A percentile compares a stretch with the other conserved stretches of the same genome.
Conservation (phyloP, 768 basidiomycete species). For the Lactarius hatsudake region DNA sequence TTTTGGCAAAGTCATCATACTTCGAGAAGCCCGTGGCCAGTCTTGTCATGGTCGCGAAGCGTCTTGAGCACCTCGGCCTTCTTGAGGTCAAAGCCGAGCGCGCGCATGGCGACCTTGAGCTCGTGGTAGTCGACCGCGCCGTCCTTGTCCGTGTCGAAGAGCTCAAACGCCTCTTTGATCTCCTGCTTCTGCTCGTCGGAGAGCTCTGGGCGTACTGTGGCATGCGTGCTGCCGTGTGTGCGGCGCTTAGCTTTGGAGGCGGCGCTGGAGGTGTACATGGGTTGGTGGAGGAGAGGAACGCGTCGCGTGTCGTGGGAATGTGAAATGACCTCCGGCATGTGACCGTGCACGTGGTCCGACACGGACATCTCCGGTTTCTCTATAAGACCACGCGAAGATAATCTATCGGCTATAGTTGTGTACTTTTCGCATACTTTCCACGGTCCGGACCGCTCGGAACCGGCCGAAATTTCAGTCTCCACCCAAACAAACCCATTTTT, state of each 20-base stretch:
- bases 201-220: slow-evolving; percentile 77
- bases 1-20: slow-evolving; percentile 90
- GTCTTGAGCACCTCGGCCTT: slow-evolving; percentile 97
- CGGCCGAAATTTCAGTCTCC: too few relatives aligned
- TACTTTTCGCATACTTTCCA: too few relatives aligned
- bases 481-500: too few relatives aligned
- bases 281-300: neutral
- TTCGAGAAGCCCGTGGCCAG: slow-evolving; percentile 83
- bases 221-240: slow-evolving; percentile 35
- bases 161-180: slow-evolving; percentile 97
- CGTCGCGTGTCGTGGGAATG: slow-evolving; percentile 13
- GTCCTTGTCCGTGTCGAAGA: slow-evolving; percentile 99
- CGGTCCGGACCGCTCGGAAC: too few relatives aligned
- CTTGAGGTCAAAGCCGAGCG: slow-evolving; percentile 96
- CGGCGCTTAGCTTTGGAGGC: slow-evolving; percentile 67
- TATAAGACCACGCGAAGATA: too few relatives aligned
- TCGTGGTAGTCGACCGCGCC: slow-evolving; percentile 96
- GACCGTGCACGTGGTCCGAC: neutral
- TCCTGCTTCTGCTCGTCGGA: slow-evolving; percentile 91
- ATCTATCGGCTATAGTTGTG: too few relatives aligned
- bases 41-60: slow-evolving; percentile 86
- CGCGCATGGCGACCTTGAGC: slow-evolving; percentile 97
- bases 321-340: neutral
- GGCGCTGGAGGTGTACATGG: slow-evolving; percentile 59
- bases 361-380: neutral